Evolutionary conservation across 2,329 filamentous ascomycete species (phyloP).

Genomic region (Thelonectria blattea): DNA sequence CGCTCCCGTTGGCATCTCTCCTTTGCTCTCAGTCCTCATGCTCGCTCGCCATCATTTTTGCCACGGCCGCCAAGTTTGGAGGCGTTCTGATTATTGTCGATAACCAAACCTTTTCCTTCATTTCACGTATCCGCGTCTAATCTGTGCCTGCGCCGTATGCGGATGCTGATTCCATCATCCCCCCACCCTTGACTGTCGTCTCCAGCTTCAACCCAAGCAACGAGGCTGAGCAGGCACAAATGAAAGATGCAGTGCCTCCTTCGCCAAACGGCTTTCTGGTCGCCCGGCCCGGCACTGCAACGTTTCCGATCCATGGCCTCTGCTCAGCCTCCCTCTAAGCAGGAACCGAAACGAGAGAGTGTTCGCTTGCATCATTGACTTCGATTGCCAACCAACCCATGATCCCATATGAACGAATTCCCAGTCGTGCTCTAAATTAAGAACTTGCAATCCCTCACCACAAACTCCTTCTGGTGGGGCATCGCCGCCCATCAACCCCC

Average conservation of each 20-base stretch:
- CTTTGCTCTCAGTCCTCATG: background rate
- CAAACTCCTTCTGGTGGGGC: conserved; percentile 6
- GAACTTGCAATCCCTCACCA: background rate
- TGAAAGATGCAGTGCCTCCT: conserved; percentile 9
- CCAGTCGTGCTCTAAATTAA: conserved; percentile 14
- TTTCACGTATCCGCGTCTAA: background rate
- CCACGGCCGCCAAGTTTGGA: background rate
- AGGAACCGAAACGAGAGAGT: conserved; percentile 8
- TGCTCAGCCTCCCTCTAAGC: conserved; percentile 22
- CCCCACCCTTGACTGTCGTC: background rate
- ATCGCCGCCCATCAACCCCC: conserved; percentile 10
- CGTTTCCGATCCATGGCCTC: conserved; percentile 8
- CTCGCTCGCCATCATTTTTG: background rate
- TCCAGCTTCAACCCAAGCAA: background rate
- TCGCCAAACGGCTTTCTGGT: background rate
- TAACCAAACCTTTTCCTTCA: conserved; percentile 11
- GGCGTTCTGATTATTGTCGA: conserved; percentile 8
- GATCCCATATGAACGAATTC: background rate
- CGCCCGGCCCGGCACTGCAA: background rate
- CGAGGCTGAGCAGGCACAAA: conserved; percentile 13
- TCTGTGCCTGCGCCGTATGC: too few species aligned
- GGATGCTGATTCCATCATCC: too few species aligned
- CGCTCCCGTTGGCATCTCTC: background rate
- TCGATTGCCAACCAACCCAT: background rate
- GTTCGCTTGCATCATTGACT: background rate